These are phyloP conservation scores for Lachancea cidri DNA, from an alignment of 805 yeast species.

Conservation along the genomic window DNA sequence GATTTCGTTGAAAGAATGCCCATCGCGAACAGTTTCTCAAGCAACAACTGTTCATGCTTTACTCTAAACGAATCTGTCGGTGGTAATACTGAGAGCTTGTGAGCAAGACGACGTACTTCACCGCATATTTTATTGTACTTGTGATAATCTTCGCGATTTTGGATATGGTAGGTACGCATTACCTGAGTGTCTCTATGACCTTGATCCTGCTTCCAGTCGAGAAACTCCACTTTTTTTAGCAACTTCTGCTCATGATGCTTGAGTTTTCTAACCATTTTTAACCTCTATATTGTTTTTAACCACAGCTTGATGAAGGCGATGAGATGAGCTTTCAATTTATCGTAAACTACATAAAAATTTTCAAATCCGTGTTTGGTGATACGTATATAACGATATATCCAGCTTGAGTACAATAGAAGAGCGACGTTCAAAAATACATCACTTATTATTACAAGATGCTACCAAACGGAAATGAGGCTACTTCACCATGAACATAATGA, in stretches of 20 bases:
- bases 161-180: conserved; percentile 90
- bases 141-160: conserved; percentile 92
- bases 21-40: conserved; percentile 85
- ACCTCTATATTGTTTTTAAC: neutral
- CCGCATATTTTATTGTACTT: conserved; percentile 93
- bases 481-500: too few relatives aligned
- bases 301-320: conserved; percentile 3
- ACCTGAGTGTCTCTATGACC: conserved; percentile 96
- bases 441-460: too few relatives aligned
- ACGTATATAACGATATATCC: too few relatives aligned
- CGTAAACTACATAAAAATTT: neutral
- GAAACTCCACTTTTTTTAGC: conserved; percentile 90
- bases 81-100: conserved; percentile 75
- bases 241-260: conserved; percentile 95
- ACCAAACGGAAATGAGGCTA: too few relatives aligned
- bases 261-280: conserved; percentile 71
- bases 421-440: too few relatives aligned
- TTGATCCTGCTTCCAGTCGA: conserved; percentile 95
- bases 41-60: conserved; percentile 79
- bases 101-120: conserved; percentile 79
- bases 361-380: neutral
- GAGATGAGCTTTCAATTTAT: conserved; percentile 2
- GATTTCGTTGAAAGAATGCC: conserved; percentile 85
- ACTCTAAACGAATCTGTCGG: conserved; percentile 83
- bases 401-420: too few relatives aligned